Evolutionary conservation across 1,139 yeast species (phyloP), one percentile per base, ranked within the genome.

Genomic region (Eremothecium sinecaudum): DNA sequence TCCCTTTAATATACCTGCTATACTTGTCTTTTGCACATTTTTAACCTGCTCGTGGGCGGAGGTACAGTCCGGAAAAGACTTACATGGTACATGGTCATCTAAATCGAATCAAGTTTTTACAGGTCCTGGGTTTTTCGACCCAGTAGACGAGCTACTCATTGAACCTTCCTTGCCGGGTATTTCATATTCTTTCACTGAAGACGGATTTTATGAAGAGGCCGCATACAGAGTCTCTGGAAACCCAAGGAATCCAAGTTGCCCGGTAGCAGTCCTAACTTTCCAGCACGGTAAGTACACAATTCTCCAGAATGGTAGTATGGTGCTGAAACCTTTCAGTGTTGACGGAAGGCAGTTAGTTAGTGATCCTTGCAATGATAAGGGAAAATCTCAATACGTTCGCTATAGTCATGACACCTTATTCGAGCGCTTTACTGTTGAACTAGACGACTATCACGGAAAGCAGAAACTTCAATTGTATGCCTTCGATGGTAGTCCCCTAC

Each of bases 101-200:
- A 90, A 90, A 58, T 79, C 96, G 14, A 83, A 82, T 57, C 76
- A 94, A 5, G 98, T 92, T 7, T 79, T 90, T 63, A 90, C 98
- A 0, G 98, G 98, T 0, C 94, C 98, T 0, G 95, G 90, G 3
- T 90, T 90, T 53, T 90, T 75, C 56, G 97, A 90, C 57, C 98
- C 98, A 2, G 81, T 86, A 16, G 95, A 86, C 54, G 98, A 90
- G 59, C 71, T 87, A 18, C 66, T 90, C 40, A 82, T 86, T 46
- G 98, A 92, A 58, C 98, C 98, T 3, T 90, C 87, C 16, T 69
- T 90, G 36, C 96, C 98, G 4, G 98, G 98, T 18, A 74, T 87
- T 40, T 79, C 93, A 4, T 84, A 79, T 61, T 84, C 96, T 4
- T 90, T 90, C 64, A 87, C 96, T 2, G 74, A 69, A 12, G 97